Evolutionary conservation across 768 basidiomycete species (phyloP), one percentile per base, ranked within the genome.

Genomic region (Boletellus emodensis): DNA sequence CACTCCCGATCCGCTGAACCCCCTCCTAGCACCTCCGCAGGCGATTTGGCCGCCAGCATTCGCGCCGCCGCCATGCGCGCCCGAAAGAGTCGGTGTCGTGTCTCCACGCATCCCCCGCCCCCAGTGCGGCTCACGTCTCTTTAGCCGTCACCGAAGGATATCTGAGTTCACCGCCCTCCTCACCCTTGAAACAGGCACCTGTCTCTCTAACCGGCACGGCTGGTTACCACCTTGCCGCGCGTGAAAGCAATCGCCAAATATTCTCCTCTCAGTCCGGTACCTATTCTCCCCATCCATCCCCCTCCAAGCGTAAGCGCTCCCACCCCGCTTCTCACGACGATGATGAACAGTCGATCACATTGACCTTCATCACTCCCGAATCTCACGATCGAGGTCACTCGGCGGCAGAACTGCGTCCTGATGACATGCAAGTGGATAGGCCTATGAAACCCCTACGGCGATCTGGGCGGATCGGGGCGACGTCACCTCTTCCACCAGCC

Each of bases 131-230:
- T 61, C 44, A 64, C 62, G 55, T 56, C 51, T 60, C 51, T 47
- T 20, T 55, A 86, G 84, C 71, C 61, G 84, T 86, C 44, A 71
- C 70, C 18, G 79, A 85, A 65, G 84, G 84, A 48, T 86, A 85
- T 71, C 75, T 44, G 72, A 75, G 44, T 64, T 69, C 53, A 75
- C 75, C 46, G 61, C 56, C 66, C 46, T 59, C 57, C n/a, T 61
- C 59, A 48, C 61, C 49, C 55, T 54, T 62, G 57, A 70, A 69
- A 59, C 64, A 60, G 57, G 56, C 54, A 58, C 54, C 60, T 40
- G 46, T 60, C 46, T 42, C 54, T 48, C 44, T 50, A 47, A 48
- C 64, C 51, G 49, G 44, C 55, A 51, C 51, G 20, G 44, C 43
- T 52, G 24, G 54, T 47, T 76, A 80, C 56, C 82, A 83, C 59